Evolutionary conservation across 2,329 filamentous ascomycete species (phyloP), one percentile per base, ranked within the genome.

Genomic region (Lasiodiplodia citricola): DNA sequence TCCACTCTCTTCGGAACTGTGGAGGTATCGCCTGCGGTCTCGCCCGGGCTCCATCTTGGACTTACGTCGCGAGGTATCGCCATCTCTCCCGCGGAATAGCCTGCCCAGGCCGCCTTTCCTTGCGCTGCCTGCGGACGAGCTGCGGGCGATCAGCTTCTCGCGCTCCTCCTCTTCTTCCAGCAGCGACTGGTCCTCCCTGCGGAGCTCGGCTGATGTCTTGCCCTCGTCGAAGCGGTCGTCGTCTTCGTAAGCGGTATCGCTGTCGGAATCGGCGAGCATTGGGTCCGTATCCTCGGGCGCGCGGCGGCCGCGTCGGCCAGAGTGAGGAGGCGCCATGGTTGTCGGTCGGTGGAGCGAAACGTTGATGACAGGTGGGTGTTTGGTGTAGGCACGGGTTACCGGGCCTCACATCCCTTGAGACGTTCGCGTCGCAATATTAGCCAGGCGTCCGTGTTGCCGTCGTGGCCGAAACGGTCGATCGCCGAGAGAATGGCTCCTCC

Each of bases 301-400:
- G 97, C 94, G 13, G 94, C 94, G 79, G 94, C 97, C 8, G 91
- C 94, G 25, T 92, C 92, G 6, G 97, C 93, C 0, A 94, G 94
- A 77, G 95, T 97, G 2, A 92, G 93, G 78, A 97, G 63, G 51
- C 14, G 63, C 63, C 63, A 57, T 55, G 35, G 51, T 10, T 31
- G 31, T n/a, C 28, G 51, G 11, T 56, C 11, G 51, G 14, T 47
- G 25, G 28, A 28, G 28, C 28, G 28, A 28, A 28, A 6, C 28
- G 6, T 31, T 16, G 38, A 41, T 51, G 35, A 14, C 18, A 10
- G 50, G 25, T 41, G 18, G 50, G 35, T 16, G 51, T 38, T 35
- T 6, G 51, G 23, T 28, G 31, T 35, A 35, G 31, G 31, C 10
- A 35, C 31, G 31, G 31, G 31, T 64, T 52, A 52, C 60, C 31